phyloP scores from a whole-genome alignment of 306 rosid species.

The Fragaria vesca region DNA sequence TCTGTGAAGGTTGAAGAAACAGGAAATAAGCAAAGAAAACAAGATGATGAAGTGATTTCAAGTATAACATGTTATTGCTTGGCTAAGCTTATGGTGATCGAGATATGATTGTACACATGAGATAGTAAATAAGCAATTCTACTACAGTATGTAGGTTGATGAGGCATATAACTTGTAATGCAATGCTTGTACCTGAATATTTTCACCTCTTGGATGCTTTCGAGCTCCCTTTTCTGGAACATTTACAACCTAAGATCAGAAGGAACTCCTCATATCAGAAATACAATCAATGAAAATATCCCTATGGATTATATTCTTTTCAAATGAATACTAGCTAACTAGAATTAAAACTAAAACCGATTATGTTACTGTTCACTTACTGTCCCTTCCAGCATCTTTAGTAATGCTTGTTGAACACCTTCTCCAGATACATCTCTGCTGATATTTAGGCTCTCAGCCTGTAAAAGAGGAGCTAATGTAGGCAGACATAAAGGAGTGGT shows the following conservation, averaged over 20 bases:
- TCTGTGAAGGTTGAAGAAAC: slow-evolving; percentile 47
- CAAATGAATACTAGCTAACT: not conserved
- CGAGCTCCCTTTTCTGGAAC: slow-evolving; percentile 99
- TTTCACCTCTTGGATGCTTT: slow-evolving; percentile 96
- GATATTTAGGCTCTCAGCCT: slow-evolving; percentile 96
- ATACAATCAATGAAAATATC: not conserved
- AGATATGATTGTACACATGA: slow-evolving; percentile 13
- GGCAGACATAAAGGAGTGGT: not conserved
- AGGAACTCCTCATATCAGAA: slow-evolving; percentile 30
- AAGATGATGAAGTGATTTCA: slow-evolving; percentile 16
- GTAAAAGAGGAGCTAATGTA: slow-evolving; percentile 33
- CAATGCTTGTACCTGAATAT: slow-evolving; percentile 60
- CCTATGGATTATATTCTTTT: not conserved
- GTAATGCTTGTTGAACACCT: slow-evolving; percentile 96
- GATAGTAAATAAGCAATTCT: not conserved
- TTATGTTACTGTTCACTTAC: slow-evolving; percentile 49
- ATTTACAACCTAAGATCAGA: slow-evolving; percentile 73
- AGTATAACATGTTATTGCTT: not conserved
- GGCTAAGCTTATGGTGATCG: slow-evolving; percentile 9
- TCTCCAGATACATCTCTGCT: slow-evolving; percentile 99
- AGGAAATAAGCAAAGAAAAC: slow-evolving; percentile 6
- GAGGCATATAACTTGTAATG: not conserved
- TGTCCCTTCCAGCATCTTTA: slow-evolving; percentile 98
- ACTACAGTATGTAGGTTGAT: slow-evolving; percentile 1
- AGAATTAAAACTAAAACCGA: not conserved